Conservation (phyloP, 2,329 filamentous ascomycete species). For the Hymenoscyphus linearis region DNA sequence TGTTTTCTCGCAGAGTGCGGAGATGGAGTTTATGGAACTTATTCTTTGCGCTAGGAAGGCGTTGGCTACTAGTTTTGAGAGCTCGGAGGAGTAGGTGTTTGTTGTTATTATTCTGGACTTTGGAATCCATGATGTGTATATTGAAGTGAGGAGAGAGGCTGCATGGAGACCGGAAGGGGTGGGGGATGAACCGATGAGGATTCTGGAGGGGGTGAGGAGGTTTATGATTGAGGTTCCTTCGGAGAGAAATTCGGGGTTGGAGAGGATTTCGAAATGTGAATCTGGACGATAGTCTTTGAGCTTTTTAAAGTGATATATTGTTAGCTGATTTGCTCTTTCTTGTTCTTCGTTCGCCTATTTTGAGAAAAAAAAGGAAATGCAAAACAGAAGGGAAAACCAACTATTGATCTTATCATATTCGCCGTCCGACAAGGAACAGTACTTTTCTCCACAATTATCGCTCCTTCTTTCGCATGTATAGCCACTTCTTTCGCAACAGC, state of each 20-base stretch:
- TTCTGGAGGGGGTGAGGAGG: conserved; percentile 64
- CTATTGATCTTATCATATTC: conserved; percentile 62
- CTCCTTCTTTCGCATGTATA: conserved; percentile 56
- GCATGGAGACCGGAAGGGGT: conserved; percentile 57
- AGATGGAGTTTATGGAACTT: conserved; percentile 74
- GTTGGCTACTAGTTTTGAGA: conserved; percentile 75
- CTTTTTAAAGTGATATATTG: conserved; percentile 32
- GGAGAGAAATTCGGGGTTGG: conserved; percentile 76
- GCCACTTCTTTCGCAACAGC: conserved; percentile 64
- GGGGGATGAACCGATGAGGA: conserved; percentile 66
- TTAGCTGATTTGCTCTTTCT: conserved; percentile 17
- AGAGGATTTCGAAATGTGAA: conserved; percentile 68
- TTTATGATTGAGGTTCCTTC: conserved; percentile 72
- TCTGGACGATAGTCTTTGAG: conserved; percentile 55
- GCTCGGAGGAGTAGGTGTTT: conserved; percentile 72
- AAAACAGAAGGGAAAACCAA: conserved; percentile 35
- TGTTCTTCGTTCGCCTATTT: background rate
- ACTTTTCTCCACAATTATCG: conserved; percentile 76
- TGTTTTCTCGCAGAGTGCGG: conserved; percentile 72
- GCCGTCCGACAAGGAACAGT: conserved; percentile 75
- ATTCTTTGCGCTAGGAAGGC: conserved; percentile 77
- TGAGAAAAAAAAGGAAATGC: background rate
- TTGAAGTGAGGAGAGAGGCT: conserved; percentile 54
- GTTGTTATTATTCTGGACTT: conserved; percentile 62
- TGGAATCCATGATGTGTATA: conserved; percentile 70